Evolutionary conservation across 1,284 basidiomycete genomes (phyloP), one percentile per base, ranked within the genome.

Genomic region (Trametes polyzona): DNA sequence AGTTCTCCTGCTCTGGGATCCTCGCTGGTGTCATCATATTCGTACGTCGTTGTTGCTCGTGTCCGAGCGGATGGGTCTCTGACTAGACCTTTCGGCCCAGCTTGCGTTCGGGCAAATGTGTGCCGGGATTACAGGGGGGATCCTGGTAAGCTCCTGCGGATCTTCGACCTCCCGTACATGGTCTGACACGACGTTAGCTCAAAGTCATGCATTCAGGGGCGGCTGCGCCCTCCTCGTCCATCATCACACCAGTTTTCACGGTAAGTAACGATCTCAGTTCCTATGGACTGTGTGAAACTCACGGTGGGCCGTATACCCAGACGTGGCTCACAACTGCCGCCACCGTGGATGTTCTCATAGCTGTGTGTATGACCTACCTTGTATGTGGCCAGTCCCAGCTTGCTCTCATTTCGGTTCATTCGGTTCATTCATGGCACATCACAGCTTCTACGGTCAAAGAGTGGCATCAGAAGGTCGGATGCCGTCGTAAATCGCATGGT

Each of bases 301-400:
- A 17, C 11, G n/a, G n/a, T n/a, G n/a, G n/a, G n/a, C n/a, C n/a
- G 14, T 23, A 8, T 26, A 11, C 16, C 8, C 26, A 63, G 63
- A 26, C 55, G 12, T 65, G 62, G 64, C 56, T 58, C 26, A 57
- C 33, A 8, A 55, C 57, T 5, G 59, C 52, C 44, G 63, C 61
- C 10, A 39, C 57, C 11, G 63, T 54, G 12, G 66, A 66, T 46
- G 37, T 66, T 39, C 24, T 62, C 27, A 65, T 66, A 14, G 63
- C 65, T 14, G 43, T 63, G 14, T 24, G 49, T 3, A 66, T 66
- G 65, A 63, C 58, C 11, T 52, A 47, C 47, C 36, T 59, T 14
- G 64, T 62, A 17, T 12, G 60, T 58, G 1, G 3, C 14, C 11
- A 26, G 16, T 26, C 23, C 6, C 19, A 3, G 8, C 27, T n/a